Evolutionary conservation across 805 yeast species (phyloP).

Genomic region (Lipomyces lipofer): DNA sequence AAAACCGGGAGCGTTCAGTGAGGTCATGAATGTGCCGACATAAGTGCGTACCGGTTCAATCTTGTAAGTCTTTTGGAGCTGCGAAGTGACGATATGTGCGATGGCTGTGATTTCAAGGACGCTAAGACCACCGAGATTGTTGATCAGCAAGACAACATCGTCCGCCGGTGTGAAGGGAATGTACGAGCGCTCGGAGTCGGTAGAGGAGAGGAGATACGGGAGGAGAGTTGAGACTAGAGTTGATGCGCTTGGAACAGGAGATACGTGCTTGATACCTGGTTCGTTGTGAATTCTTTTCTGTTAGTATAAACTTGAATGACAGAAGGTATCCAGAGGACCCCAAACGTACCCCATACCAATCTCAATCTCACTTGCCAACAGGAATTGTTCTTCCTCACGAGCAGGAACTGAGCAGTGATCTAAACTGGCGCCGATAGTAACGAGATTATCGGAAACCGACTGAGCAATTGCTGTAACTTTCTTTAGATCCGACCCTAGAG

Average conservation of each 20-base stretch:
- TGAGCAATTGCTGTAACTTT: conserved; percentile 60
- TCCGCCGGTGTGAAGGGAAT: conserved; percentile 64
- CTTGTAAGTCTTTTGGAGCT: conserved; percentile 45
- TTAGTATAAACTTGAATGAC: too few species aligned
- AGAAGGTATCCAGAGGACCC: too few species aligned
- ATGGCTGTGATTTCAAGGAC: conserved; percentile 66
- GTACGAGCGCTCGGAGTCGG: conserved; percentile 76
- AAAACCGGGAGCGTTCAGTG: conserved; percentile 88
- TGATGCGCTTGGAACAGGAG: conserved; percentile 69
- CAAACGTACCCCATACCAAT: conserved; percentile 94
- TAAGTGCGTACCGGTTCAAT: conserved; percentile 66
- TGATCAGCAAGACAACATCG: conserved; percentile 67
- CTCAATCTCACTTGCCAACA: conserved; percentile 81
- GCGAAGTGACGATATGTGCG: conserved; percentile 50
- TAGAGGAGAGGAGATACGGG: conserved; percentile 56
- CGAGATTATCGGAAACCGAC: conserved; percentile 60
- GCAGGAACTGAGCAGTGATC: conserved; percentile 93
- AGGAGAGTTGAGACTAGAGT: conserved; percentile 58
- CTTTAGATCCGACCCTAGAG: conserved; percentile 45
- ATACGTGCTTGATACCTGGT: conserved; percentile 69
- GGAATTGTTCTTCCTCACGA: conserved; percentile 48
- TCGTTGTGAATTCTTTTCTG: conserved; percentile 96
- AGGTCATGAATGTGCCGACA: conserved; percentile 79
- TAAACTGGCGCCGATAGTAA: conserved; percentile 84
- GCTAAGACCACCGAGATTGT: conserved; percentile 88